These are phyloP conservation scores for Cyberlindnera maclurae DNA, from an alignment of 805 yeast species.

Conservation along the genomic window DNA sequence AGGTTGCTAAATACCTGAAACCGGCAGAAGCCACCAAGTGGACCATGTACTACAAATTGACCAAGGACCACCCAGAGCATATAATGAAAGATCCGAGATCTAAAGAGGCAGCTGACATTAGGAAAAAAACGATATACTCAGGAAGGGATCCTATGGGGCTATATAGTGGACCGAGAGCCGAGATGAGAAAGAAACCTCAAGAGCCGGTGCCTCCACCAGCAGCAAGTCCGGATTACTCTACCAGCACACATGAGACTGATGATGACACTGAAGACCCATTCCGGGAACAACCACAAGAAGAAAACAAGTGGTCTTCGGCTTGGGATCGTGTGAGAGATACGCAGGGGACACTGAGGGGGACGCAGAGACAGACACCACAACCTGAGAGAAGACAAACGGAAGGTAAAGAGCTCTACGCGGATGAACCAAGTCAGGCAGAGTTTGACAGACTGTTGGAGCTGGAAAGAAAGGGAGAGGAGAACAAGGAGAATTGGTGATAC, in stretches of 20 bases:
- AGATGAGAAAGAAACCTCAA: conserved; percentile 10
- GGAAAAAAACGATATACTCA: conserved; percentile 23
- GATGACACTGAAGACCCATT: conserved; percentile 17
- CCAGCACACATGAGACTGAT: background rate
- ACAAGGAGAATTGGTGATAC: too few species aligned
- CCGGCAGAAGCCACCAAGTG: conserved; percentile 33
- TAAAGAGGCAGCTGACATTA: conserved; percentile 24
- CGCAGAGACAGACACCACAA: background rate
- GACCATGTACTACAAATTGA: conserved; percentile 45
- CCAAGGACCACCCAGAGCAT: conserved; percentile 43
- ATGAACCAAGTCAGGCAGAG: conserved; percentile 6
- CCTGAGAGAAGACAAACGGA: background rate
- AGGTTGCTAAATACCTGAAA: conserved; percentile 23
- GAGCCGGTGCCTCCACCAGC: background rate
- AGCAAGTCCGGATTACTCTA: background rate
- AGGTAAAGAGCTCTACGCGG: background rate
- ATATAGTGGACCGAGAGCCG: conserved; percentile 27
- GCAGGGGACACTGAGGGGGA: conserved; percentile 13
- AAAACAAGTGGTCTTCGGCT: conserved; percentile 21
- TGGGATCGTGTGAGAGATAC: conserved; percentile 32
- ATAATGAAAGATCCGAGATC: conserved; percentile 50
- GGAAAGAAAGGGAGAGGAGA: conserved; percentile 12
- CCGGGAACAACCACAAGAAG: conserved; percentile 5
- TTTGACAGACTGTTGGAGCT: conserved; percentile 22
- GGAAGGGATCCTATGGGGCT: conserved; percentile 33